Evolutionary conservation across 345 rosid genomes (phyloP).

Genomic region (Lumnitzera littorea): DNA sequence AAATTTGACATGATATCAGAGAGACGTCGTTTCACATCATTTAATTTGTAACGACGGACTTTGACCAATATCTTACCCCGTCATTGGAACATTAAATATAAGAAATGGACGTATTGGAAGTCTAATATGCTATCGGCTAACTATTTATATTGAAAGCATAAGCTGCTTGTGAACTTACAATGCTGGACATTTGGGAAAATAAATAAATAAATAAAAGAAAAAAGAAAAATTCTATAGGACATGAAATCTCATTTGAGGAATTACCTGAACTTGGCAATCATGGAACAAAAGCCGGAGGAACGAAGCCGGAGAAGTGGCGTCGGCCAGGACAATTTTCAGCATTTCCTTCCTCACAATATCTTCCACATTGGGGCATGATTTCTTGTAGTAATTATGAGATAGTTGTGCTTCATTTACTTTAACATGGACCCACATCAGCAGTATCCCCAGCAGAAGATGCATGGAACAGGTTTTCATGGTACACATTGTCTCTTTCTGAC

Average conservation of each 20-base stretch:
- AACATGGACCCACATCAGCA: constrained; percentile 11
- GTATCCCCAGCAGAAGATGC: neutral
- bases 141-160: neutral
- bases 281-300: constrained; percentile 28
- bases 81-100: no score
- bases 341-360: constrained; percentile 16
- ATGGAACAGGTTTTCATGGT: constrained; percentile 2
- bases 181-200: neutral
- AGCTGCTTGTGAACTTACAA: neutral
- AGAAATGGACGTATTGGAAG: no score
- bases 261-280: constrained; percentile 30
- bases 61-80: no score
- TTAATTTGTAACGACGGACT: no score
- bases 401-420: constrained; percentile 19
- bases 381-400: constrained; percentile 20
- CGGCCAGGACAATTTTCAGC: constrained; percentile 7
- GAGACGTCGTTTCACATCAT: no score
- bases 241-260: neutral
- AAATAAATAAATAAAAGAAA: no score
- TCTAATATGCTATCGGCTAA: no score
- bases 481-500: no score
- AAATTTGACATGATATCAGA: neutral
- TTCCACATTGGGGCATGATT: constrained; percentile 25
- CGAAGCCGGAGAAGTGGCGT: constrained; percentile 22
- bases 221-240: neutral